Conservation (phyloP, 2,329 filamentous ascomycete genomes). For the Stemphylium vesicarium region DNA sequence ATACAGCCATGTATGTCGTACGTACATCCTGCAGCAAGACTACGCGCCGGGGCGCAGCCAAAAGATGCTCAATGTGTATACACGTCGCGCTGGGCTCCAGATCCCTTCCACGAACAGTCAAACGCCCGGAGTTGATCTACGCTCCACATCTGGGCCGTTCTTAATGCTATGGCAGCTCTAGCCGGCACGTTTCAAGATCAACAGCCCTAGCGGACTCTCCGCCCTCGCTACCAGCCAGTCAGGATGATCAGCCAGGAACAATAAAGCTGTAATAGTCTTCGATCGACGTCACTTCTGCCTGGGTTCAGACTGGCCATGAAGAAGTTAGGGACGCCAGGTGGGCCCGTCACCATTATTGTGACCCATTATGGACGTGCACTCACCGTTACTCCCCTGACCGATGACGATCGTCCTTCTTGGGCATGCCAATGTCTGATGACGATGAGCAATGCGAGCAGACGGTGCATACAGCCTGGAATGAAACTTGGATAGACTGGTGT, state of each 20-base stretch:
- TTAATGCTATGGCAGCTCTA: conserved; percentile 24
- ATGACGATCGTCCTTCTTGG: conserved; percentile 32
- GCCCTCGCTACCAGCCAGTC: conserved; percentile 24
- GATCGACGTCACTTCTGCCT: conserved; percentile 37
- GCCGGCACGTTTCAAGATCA: conserved; percentile 31
- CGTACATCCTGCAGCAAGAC: conserved; percentile 3
- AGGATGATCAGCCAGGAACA: conserved; percentile 19
- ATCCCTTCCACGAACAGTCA: conserved; percentile 32
- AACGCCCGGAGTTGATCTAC: conserved; percentile 36
- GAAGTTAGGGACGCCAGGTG: conserved; percentile 21
- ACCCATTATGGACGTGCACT: conserved; percentile 16
- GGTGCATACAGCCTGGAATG: conserved; percentile 7
- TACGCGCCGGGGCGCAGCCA: conserved; percentile 18
- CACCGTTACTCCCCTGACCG: conserved; percentile 18
- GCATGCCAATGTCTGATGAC: neutral
- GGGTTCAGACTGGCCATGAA: conserved; percentile 17
- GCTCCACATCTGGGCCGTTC: conserved; percentile 5
- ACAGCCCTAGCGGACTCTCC: conserved; percentile 27
- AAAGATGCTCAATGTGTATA: conserved; percentile 6
- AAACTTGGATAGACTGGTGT: conserved; percentile 6
- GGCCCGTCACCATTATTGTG: conserved; percentile 22
- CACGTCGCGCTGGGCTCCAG: conserved; percentile 6
- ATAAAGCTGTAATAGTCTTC: conserved; percentile 31
- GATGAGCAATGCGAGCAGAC: conserved; percentile 11
- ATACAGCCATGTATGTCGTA: conserved; percentile 5